phyloP scores from a whole-genome alignment of 192 early-diverging fungal species.

The Blastocladiella britannica region DNA sequence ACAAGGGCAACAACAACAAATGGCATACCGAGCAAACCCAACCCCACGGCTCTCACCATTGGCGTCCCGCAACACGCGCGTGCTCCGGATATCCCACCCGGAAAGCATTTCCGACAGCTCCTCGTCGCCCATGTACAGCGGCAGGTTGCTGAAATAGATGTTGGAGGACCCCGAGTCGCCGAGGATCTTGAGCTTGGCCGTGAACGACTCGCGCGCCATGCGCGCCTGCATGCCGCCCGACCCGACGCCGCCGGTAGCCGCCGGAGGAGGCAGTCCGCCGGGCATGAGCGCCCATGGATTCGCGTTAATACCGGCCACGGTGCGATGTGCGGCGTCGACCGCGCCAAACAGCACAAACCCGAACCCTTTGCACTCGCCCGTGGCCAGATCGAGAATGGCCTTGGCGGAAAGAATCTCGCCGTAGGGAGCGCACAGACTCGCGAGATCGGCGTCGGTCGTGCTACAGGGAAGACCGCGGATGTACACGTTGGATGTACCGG shows the following conservation, averaged over 20 bases:
- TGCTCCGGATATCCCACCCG: no score
- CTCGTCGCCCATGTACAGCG: conserved; percentile 49
- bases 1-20: background rate
- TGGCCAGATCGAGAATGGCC: conserved; percentile 59
- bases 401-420: conserved; percentile 61
- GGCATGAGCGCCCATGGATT: background rate
- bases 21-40: conserved; percentile 44
- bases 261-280: conserved; percentile 1
- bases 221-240: no score
- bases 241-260: conserved; percentile 9
- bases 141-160: conserved; percentile 68
- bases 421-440: conserved; percentile 18
- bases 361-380: conserved; percentile 67
- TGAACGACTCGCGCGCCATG: conserved; percentile 63
- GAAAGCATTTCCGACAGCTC: conserved; percentile 41
- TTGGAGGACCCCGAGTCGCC: conserved; percentile 57
- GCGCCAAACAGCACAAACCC: conserved; percentile 72
- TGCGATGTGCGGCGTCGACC: conserved; percentile 35
- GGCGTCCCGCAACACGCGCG: conserved; percentile 52
- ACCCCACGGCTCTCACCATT: conserved; percentile 46
- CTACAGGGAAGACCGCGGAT: conserved; percentile 47
- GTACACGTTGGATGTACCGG: conserved; percentile 73
- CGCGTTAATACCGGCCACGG: conserved; percentile 44
- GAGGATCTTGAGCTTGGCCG: conserved; percentile 41
- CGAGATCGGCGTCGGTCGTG: conserved; percentile 45